Percentiles rank a stretch among this genome's conserved stretches.
Conservation (phyloP, 257 asterid genomes). For the Leptodermis oblonga region DNA sequence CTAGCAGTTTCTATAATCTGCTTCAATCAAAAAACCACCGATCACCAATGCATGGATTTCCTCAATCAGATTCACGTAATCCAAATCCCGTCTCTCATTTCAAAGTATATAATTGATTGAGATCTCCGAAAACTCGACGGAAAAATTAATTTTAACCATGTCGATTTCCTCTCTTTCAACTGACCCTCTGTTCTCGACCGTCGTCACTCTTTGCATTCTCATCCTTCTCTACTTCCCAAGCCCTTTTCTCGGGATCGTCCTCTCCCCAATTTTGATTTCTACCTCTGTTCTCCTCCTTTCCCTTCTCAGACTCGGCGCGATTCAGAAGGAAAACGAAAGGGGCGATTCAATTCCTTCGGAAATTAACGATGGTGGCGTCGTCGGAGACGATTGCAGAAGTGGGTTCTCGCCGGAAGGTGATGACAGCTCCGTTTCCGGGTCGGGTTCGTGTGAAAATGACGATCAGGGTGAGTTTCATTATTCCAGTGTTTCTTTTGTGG, state of each 20-base stretch:
- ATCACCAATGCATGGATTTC: slow-evolving; percentile 12
- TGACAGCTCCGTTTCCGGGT: background rate
- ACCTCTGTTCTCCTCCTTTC: slow-evolving; percentile 50
- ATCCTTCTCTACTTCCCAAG: slow-evolving; percentile 57
- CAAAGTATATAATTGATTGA: too few relatives aligned
- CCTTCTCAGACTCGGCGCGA: slow-evolving; percentile 64
- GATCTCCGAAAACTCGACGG: too few relatives aligned
- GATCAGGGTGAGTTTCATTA: slow-evolving; percentile 7
- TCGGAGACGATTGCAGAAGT: slow-evolving; percentile 11
- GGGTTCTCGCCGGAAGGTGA: slow-evolving; percentile 11
- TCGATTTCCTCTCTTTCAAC: slow-evolving; percentile 26
- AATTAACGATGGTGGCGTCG: background rate
- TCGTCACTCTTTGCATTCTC: slow-evolving; percentile 52
- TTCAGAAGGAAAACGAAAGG: slow-evolving; percentile 10
- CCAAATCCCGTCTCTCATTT: background rate
- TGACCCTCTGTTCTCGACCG: slow-evolving; percentile 46
- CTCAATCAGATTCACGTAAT: background rate
- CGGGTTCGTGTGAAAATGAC: background rate
- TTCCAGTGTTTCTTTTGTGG: slow-evolving; percentile 46
- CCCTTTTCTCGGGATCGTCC: slow-evolving; percentile 21
- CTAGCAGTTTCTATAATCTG: too few relatives aligned
- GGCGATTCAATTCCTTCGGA: background rate
- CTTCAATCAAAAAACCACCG: background rate
- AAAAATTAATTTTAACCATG: too few relatives aligned
- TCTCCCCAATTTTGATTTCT: slow-evolving; percentile 55